Base-by-base conservation (phyloP, 2,329 filamentous ascomycete species). In the Hymenoscyphus repandus region DNA sequence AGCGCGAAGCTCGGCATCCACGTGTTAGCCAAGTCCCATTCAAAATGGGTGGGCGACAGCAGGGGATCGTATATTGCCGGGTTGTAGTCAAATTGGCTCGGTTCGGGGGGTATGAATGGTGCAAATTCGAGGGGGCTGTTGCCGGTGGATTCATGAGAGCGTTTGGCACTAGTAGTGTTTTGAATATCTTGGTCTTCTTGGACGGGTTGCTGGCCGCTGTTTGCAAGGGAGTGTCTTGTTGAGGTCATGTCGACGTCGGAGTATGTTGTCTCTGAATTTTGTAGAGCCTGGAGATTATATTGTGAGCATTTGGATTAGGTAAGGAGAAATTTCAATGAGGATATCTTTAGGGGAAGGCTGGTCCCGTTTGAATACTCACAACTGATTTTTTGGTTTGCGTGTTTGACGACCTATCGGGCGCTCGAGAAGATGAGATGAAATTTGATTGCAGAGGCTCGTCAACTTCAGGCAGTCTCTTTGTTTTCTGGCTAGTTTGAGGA, bases 91-190 rank as follows among this genome's bases (percentile, higher is more conserved):
- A 53, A 49, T 30, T 53, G 45, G 31, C 27, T 56, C 31, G 40
- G 32, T 46, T 50, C 47, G 20, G 36, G n/a, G 27, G 15, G 10
- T 13, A 55, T 50, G 45, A 53, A 56, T 43, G 53, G 53, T 32
- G 53, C 53, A 34, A 56, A 56, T 32, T 51, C 51, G 37, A 56
- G 50, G 27, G 50, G 50, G 34, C 43, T 48, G 31, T 53, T 40
- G 17, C 18, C 39, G 15, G 40, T 42, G 12, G 40, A 41, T 51
- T 45, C 45, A 3, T 45, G 47, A n/a, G 40, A 53, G 47, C 11
- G 40, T 45, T 50, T 31, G 33, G 34, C 38, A 18, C 33, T 47
- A 20, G 20, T 43, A 12, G 31, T 33, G 41, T 32, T 43, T 49
- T 30, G 41, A 39, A 49, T 9, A 46, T 45, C 47, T 45, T 52